phyloP scores from a whole-genome alignment of 768 basidiomycete genomes.

The Mycena filopes region DNA sequence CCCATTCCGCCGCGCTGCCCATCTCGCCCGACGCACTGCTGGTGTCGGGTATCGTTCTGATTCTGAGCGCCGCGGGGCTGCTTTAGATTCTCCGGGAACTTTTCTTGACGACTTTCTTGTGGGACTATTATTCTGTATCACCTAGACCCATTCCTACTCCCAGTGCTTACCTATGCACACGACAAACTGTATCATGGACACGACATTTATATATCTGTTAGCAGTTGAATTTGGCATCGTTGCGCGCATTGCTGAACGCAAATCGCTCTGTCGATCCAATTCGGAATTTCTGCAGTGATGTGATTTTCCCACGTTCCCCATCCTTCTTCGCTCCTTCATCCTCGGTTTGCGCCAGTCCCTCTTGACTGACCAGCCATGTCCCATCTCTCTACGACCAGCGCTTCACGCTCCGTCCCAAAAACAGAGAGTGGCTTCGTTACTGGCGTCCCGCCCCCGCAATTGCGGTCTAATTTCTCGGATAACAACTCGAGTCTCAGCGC shows the following conservation, averaged over 20 bases:
- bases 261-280: too few species aligned
- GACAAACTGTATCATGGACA: conserved; percentile 11
- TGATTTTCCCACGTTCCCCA: neutral
- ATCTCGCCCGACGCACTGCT: conserved; percentile 40
- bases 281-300: neutral
- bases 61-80: conserved; percentile 25
- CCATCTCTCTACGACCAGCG: conserved; percentile 20
- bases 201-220: neutral
- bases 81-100: neutral
- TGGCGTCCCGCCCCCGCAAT: neutral
- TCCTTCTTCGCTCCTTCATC: neutral
- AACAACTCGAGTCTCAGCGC: neutral
- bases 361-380: too few species aligned
- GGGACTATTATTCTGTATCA: conserved; percentile 28
- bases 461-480: too few species aligned
- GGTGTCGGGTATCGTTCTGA: conserved; percentile 33
- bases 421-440: conserved; percentile 16
- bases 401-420: conserved; percentile 19
- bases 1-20: conserved; percentile 47
- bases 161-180: neutral
- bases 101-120: conserved; percentile 1
- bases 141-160: neutral
- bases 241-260: too few species aligned
- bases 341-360: conserved; percentile 14
- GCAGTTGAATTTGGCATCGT: too few species aligned